Conservation (phyloP, 2,329 filamentous ascomycete genomes). For the Cercospora zeina region DNA sequence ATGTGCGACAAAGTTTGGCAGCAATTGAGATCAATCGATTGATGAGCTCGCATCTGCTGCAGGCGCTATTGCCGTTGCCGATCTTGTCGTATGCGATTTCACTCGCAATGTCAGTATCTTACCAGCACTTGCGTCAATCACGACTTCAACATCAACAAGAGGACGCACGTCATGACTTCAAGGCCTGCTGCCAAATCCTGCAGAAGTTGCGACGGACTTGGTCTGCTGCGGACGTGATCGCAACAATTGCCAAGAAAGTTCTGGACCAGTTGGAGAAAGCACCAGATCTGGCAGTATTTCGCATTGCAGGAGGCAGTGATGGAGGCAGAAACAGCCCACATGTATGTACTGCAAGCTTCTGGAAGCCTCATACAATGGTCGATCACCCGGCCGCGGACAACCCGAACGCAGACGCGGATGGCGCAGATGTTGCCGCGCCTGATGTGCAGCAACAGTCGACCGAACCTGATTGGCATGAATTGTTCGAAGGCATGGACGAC, state of each 20-base stretch:
- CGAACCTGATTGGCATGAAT: slow-evolving; percentile 22
- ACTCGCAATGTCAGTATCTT: slow-evolving; percentile 57
- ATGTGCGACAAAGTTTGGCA: slow-evolving; percentile 56
- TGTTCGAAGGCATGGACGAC: slow-evolving; percentile 42
- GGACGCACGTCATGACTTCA: slow-evolving; percentile 49
- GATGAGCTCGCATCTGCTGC: slow-evolving; percentile 50
- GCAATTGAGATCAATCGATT: slow-evolving; percentile 55
- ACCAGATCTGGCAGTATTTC: slow-evolving; percentile 33
- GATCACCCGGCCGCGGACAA: slow-evolving; percentile 18
- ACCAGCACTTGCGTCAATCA: slow-evolving; percentile 57
- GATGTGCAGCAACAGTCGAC: slow-evolving; percentile 11
- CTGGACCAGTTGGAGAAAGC: slow-evolving; percentile 36
- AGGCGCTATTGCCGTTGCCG: slow-evolving; percentile 54
- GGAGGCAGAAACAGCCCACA: slow-evolving; percentile 23
- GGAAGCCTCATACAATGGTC: slow-evolving; percentile 28
- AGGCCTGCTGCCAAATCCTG: slow-evolving; percentile 48
- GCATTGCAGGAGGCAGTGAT: slow-evolving; percentile 27
- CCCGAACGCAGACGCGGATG: slow-evolving; percentile 11
- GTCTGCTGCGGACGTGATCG: slow-evolving; percentile 51
- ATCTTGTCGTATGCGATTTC: slow-evolving; percentile 59
- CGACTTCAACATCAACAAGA: slow-evolving; percentile 51
- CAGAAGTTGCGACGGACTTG: slow-evolving; percentile 48
- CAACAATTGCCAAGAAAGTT: slow-evolving; percentile 39
- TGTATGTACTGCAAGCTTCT: slow-evolving; percentile 28
- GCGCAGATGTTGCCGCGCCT: not conserved